These are phyloP conservation scores for Rhizodiscina lignyota DNA, from an alignment of 495 filamentous ascomycete species.

Conservation along the genomic window DNA sequence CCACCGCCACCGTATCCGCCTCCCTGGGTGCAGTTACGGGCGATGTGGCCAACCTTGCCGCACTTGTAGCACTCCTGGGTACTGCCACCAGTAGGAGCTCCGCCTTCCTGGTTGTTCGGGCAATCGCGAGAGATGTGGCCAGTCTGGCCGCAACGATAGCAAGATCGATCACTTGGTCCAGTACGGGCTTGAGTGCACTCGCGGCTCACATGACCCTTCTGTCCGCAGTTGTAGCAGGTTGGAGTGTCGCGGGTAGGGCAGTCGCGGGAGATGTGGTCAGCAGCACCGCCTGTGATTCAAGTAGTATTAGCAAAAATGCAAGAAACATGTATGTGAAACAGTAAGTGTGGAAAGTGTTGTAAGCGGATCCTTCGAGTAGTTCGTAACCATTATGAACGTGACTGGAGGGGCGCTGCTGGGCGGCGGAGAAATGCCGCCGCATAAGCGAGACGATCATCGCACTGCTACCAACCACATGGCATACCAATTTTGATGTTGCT, in stretches of 20 bases:
- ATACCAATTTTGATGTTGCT: no score
- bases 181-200: constrained; percentile 64
- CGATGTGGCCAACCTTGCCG: constrained; percentile 91
- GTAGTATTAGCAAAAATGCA: constrained; percentile 8
- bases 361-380: no score
- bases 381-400: no score
- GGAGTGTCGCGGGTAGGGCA: constrained; percentile 88
- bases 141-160: constrained; percentile 78
- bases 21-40: constrained; percentile 77
- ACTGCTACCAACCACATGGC: no score
- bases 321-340: constrained; percentile 1
- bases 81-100: constrained; percentile 26
- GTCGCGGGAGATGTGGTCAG: constrained; percentile 72
- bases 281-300: constrained; percentile 55
- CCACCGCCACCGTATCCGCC: constrained; percentile 26
- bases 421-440: no score
- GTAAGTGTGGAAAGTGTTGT: not conserved
- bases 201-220: constrained; percentile 85
- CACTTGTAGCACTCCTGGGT: constrained; percentile 97
- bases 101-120: constrained; percentile 34
- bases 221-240: constrained; percentile 81
- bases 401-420: no score
- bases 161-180: constrained; percentile 71
- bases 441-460: no score
- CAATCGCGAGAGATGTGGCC: constrained; percentile 96